These are phyloP conservation scores for Aspergillus novoparasiticus DNA, from an alignment of 2,329 filamentous ascomycete genomes.

Conservation along the genomic window DNA sequence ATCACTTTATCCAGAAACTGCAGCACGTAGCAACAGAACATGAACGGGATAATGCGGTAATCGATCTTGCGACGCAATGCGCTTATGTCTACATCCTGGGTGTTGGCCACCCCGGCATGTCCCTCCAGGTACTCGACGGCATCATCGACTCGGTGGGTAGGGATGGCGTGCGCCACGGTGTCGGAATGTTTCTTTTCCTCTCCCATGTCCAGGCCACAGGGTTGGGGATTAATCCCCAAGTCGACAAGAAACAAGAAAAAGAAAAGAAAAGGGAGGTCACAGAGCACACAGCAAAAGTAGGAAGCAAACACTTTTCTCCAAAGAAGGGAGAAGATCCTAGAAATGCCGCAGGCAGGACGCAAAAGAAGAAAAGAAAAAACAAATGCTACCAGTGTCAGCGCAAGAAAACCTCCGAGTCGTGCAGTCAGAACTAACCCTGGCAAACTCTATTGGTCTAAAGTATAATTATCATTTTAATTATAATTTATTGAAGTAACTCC, in stretches of 20 bases:
- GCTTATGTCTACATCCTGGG: slow-evolving; percentile 19
- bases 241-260: background rate
- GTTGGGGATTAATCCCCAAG: background rate
- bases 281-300: background rate
- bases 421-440: background rate
- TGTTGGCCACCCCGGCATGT: slow-evolving; percentile 11
- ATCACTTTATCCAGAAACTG: slow-evolving; percentile 40
- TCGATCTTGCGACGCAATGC: slow-evolving; percentile 34
- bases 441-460: background rate
- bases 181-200: slow-evolving; percentile 16
- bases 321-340: background rate
- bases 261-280: background rate
- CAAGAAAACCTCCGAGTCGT: background rate
- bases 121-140: slow-evolving; percentile 25
- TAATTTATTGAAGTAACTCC: background rate
- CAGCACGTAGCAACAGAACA: slow-evolving; percentile 36
- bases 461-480: too few relatives aligned
- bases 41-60: slow-evolving; percentile 33
- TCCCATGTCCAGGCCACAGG: background rate
- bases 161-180: slow-evolving; percentile 1
- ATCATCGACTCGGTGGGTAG: slow-evolving; percentile 18
- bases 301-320: background rate
- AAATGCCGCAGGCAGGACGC: background rate
- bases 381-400: background rate
- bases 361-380: background rate